Base-by-base conservation (phyloP, 163 green algal genomes). In the Scenedesmus sp. region DNA sequence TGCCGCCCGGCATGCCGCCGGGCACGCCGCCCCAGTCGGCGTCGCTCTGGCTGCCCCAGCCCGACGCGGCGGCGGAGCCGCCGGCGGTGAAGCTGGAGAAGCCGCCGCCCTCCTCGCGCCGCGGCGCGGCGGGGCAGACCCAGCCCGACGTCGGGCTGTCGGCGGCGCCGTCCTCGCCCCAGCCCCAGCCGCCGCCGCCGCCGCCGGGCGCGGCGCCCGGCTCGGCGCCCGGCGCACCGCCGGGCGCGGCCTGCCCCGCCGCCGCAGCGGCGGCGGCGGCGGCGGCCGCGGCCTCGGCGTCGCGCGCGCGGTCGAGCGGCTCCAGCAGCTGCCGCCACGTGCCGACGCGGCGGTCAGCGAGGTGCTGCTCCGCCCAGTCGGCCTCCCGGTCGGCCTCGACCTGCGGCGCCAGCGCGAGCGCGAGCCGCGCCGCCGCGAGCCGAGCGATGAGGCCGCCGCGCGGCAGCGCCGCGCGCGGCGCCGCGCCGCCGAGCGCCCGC, bases 81-180 rank as follows among this genome's bases (percentile, higher is more conserved):
- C 26, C 60, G 36, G 47, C 45, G 28, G 47, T 31, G 31, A 58
- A 34, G 17, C 17, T 17, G 33, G 34, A 33, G 10, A 47, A 47
- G 39, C 7, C 39, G 10, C 39, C 39, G 10, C 64, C 67, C 44
- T 44, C 67, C 4, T 66, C 29, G 31, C 48, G 67, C 18, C 64
- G 50, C 13, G 67, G 67, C 28, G 67, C 67, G 50, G 67, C 67
- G 28, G 67, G 67, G 34, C 67, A 76, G n/a, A 76, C 51, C 31
- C 42, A 34, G 29, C 31, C 31, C 3, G 11, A 15, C 1, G 26
- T 66, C 29, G 58, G 58, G 24, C 58, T 66, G 51, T 34, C 34
- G 9, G 34, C 42, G 34, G 33, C 58, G 51, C 29, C 51, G 20
- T 51, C 63, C 26, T 36, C 48, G 51, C 15, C 51, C n/a, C 51